Evolutionary conservation across 2,329 filamentous ascomycete species (phyloP).

Genomic region (Fusarium humuli): DNA sequence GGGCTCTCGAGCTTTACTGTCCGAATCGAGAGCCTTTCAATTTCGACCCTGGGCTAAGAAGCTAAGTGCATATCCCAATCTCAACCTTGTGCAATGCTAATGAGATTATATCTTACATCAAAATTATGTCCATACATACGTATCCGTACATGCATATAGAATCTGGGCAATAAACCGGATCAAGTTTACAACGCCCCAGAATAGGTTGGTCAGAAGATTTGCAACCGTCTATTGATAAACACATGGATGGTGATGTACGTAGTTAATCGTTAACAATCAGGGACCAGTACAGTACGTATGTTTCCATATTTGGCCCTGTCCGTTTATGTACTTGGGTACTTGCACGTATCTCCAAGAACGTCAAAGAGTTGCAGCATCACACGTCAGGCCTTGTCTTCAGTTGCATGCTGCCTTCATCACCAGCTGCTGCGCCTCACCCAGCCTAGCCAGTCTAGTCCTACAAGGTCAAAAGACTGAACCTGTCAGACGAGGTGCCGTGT

Average conservation of each 20-base stretch:
- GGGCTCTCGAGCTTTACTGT: slow-evolving; percentile 15
- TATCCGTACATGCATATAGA: neutral
- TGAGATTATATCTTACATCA: slow-evolving; percentile 4
- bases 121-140: neutral
- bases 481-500: slow-evolving; percentile 32
- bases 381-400: slow-evolving; percentile 33
- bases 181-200: neutral
- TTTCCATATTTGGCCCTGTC: slow-evolving; percentile 36
- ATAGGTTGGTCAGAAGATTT: neutral
- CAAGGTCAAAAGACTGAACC: slow-evolving; percentile 10
- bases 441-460: slow-evolving; percentile 26
- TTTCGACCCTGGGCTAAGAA: slow-evolving; percentile 24
- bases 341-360: slow-evolving; percentile 11
- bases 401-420: slow-evolving; percentile 7
- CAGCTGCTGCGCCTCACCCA: slow-evolving; percentile 21
- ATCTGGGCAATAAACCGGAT: neutral
- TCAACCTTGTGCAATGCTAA: slow-evolving; percentile 9
- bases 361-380: slow-evolving; percentile 26
- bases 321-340: neutral
- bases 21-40: slow-evolving; percentile 19
- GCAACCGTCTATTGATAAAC: slow-evolving; percentile 4
- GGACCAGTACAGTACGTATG: slow-evolving; percentile 1
- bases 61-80: slow-evolving; percentile 1
- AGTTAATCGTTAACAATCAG: slow-evolving; percentile 11
- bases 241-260: slow-evolving; percentile 18